Conservation (phyloP, 345 rosid genomes). For the Cardiospermum halicacabum region DNA sequence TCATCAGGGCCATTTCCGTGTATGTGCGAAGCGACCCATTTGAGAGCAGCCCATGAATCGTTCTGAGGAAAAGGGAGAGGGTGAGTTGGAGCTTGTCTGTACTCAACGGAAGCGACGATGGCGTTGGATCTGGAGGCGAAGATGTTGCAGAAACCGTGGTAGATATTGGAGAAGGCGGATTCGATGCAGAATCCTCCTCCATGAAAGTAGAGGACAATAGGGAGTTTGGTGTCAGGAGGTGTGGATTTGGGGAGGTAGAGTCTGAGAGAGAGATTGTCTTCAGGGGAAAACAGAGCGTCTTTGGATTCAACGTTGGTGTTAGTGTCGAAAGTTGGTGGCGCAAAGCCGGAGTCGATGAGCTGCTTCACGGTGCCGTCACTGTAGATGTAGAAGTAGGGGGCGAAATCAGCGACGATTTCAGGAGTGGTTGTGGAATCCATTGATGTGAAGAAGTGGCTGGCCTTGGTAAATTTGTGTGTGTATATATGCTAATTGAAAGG, state of each 20-base stretch:
- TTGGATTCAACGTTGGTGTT: too few species aligned
- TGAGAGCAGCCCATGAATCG: slow-evolving; percentile 30
- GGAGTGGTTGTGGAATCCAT: too few species aligned
- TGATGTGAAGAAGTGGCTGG: too few species aligned
- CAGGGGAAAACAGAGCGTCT: not conserved
- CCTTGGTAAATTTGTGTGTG: too few species aligned
- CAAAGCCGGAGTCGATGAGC: too few species aligned
- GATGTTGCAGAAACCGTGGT: not conserved
- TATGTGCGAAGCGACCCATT: slow-evolving; percentile 33
- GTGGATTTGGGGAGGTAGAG: not conserved
- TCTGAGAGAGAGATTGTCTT: not conserved
- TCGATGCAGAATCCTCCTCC: not conserved
- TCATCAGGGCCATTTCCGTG: slow-evolving; percentile 27
- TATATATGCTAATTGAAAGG: too few species aligned
- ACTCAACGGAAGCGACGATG: not conserved
- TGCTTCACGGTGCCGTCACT: too few species aligned
- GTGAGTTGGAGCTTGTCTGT: not conserved
- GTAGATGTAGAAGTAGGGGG: too few species aligned
- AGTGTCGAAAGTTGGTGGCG: too few species aligned
- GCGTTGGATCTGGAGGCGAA: not conserved
- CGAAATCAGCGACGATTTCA: too few species aligned
- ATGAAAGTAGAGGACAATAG: not conserved
- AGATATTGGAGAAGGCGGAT: not conserved
- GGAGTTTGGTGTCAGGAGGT: not conserved
- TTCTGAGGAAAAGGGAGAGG: slow-evolving; percentile 13